Evolutionary conservation across 768 basidiomycete species (phyloP), one percentile per base, ranked within the genome.

Genomic region (Imleria badia): DNA sequence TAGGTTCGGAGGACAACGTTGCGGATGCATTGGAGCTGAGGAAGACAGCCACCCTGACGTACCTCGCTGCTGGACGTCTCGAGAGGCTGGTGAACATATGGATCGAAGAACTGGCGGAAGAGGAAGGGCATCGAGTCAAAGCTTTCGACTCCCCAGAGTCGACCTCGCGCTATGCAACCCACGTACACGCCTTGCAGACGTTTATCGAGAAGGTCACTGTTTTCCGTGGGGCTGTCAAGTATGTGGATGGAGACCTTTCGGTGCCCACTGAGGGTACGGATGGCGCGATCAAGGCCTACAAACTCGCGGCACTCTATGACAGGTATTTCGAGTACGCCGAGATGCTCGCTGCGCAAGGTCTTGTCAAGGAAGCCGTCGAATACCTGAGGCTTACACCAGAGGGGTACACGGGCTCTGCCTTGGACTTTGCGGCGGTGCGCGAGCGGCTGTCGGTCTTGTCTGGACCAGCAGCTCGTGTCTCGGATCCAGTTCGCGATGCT

Each of bases 171-270:
- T 94, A 92, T 65, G 85, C 90, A 1, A 85, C 87, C 0, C 91
- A 92, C 58, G 91, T 89, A 0, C 81, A 85, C 26, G 93, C 94
- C 3, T 73, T 99, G 39, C 96, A 98, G 67, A 86, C 88, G 0
- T 95, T 98, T 73, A 81, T 98, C 62, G 97, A 98, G 74, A 98
- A 98, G 73, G 94, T 98, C 22, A 86, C 94, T 2, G 85, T 97
- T 39, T 98, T 99, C 82, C 85, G 92, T 46, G 78, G 82, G 45
- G 97, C 96, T 0, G 89, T 91, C 45, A 77, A 80, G 14, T 95
- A 93, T 67, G 76, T 81, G 58, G 92, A 94, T 63, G 71, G 73
- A 15, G 94, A 95, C 57, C 77, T 98, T 35, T 66, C 71, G 2
- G 61, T 70, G 1, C 56, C 72, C 1, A 66, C 66, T 1, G 75